Evolutionary conservation across 306 rosid genomes (phyloP).

Genomic region (Prunus salicina): DNA sequence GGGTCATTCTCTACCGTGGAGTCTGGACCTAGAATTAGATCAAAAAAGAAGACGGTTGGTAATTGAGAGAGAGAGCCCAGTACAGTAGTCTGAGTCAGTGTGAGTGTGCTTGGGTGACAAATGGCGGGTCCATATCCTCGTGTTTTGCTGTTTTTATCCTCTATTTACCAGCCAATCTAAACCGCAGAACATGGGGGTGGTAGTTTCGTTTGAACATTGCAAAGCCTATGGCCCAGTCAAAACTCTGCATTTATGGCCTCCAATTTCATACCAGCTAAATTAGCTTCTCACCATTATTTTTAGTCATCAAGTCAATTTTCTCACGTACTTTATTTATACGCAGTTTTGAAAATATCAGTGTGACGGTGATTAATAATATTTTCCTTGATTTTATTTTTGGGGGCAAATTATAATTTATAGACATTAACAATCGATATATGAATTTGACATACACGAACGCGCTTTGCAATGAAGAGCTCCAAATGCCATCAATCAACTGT

Average conservation of each 20-base stretch:
- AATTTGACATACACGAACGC: too few species aligned
- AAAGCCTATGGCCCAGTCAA: conserved; percentile 27
- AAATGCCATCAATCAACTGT: neutral
- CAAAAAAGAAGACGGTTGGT: neutral
- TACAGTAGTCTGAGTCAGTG: neutral
- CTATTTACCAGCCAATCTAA: conserved; percentile 28
- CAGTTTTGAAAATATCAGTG: neutral
- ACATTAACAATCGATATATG: too few species aligned
- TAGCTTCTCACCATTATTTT: neutral
- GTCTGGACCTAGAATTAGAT: neutral
- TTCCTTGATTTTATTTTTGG: too few species aligned
- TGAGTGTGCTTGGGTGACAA: neutral
- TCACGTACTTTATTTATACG: neutral
- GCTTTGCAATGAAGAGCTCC: neutral
- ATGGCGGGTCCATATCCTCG: conserved; percentile 32
- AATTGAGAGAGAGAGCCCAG: neutral
- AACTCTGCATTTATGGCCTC: neutral
- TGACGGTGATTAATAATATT: too few species aligned
- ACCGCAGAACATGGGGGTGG: conserved; percentile 57
- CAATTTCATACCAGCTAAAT: neutral
- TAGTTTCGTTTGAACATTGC: conserved; percentile 22
- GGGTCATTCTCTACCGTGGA: conserved; percentile 18
- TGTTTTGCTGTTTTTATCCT: conserved; percentile 21
- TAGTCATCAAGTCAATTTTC: neutral
- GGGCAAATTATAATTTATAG: too few species aligned